Base-by-base conservation (phyloP, 2,329 filamentous ascomycete species). In the Claviceps maximensis region DNA sequence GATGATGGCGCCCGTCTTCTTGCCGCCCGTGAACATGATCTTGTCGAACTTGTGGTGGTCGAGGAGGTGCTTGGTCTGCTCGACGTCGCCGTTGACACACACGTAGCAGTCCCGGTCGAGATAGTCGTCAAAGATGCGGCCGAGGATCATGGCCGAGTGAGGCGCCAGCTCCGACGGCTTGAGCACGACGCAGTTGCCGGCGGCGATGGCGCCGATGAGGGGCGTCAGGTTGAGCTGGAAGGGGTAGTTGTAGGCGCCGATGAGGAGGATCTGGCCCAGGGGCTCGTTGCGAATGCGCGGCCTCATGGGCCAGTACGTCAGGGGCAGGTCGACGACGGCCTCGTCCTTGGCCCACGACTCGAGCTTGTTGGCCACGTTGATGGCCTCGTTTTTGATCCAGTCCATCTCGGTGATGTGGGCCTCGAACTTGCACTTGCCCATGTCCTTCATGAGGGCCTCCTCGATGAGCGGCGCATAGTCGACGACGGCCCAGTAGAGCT, bases 211-310 rank as follows among this genome's bases (percentile, higher is more conserved):
- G 54, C 91, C 93, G 57, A 95, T 79, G 56, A 95, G 69, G 2
- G 91, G 89, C 1, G 80, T 78, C 42, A 97, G 66, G 40, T 83
- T 82, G 45, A 97, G 77, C 69, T 90, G 84, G 66, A 95, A 74
- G 50, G 93, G 93, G 68, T 90, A 95, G 74, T 98, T 98, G 79
- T 88, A 97, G 45, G 93, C 83, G 54, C 89, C 89, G 63, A 97
- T 94, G 62, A 96, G 81, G 60, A 97, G 74, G 12, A 88, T 82
- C 42, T 82, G 74, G 38, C 93, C 93, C 54, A 96, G 69, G 1
- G 93, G 93, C 63, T 97, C 91, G 71, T 95, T 94, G 58, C 83
- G 77, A 65, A 94, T 83, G 63, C 78, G 84, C 40, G 89, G 86
- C 53, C 75, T 83, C 71, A 95, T 77, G 44, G 85, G 65, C 59